These are phyloP conservation scores for Ilex aquifolium DNA, from an alignment of 257 asterid genomes.

Conservation along the genomic window DNA sequence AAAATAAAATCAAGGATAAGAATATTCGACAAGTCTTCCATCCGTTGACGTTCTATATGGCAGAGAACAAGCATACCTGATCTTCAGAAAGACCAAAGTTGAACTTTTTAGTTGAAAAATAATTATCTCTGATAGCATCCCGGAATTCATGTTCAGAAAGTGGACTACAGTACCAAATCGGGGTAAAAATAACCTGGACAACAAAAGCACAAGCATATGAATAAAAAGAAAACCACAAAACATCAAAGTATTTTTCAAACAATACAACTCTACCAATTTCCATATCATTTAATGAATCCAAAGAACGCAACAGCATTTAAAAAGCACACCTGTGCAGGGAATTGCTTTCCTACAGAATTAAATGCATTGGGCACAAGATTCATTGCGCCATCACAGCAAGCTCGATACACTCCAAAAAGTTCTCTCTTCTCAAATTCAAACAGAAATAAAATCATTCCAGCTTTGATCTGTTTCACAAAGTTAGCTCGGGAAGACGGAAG, in stretches of 20 bases:
- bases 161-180: slow-evolving; percentile 66
- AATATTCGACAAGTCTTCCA: slow-evolving; percentile 13
- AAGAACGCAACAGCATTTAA: slow-evolving; percentile 5
- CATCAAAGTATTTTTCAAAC: background rate
- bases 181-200: slow-evolving; percentile 56
- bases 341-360: slow-evolving; percentile 43
- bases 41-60: slow-evolving; percentile 11
- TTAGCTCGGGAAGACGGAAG: slow-evolving; percentile 44
- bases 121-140: slow-evolving; percentile 64
- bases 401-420: slow-evolving; percentile 77
- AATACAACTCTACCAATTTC: background rate
- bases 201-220: slow-evolving; percentile 10
- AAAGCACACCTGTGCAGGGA: slow-evolving; percentile 73
- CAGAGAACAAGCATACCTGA: slow-evolving; percentile 47
- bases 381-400: slow-evolving; percentile 62
- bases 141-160: slow-evolving; percentile 60
- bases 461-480: slow-evolving; percentile 57
- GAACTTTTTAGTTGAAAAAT: slow-evolving; percentile 57
- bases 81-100: slow-evolving; percentile 58
- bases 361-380: slow-evolving; percentile 55
- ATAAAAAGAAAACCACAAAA: background rate
- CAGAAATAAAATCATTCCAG: slow-evolving; percentile 78
- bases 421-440: slow-evolving; percentile 62
- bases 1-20: slow-evolving; percentile 4
- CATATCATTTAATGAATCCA: background rate